phyloP scores from a whole-genome alignment of 768 basidiomycete genomes.

The Termitomyces heimii region DNA sequence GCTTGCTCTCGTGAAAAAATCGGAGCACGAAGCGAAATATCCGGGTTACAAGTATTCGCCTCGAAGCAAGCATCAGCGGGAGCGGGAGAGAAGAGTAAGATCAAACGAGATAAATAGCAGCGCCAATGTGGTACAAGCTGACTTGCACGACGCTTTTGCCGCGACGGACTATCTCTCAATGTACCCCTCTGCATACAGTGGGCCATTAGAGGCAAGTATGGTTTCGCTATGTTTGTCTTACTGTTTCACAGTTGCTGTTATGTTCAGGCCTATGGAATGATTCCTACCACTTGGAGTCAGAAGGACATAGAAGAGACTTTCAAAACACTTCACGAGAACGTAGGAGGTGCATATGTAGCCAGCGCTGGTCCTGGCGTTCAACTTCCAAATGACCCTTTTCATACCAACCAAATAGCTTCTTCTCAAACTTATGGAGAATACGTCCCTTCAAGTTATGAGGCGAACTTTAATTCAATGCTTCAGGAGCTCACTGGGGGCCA shows the following conservation, averaged over 20 bases:
- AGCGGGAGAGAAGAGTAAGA: neutral
- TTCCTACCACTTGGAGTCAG: neutral
- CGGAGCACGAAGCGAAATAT: slow-evolving; percentile 3
- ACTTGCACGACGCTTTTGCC: neutral
- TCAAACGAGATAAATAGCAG: neutral
- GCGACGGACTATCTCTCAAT: neutral
- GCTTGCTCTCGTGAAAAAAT: neutral
- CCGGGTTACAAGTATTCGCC: slow-evolving; percentile 6
- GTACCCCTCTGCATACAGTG: neutral
- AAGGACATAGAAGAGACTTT: neutral
- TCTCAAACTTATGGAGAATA: neutral
- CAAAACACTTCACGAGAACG: neutral
- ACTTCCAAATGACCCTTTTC: neutral
- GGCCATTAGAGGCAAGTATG: neutral
- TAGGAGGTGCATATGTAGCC: neutral
- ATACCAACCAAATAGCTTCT: neutral
- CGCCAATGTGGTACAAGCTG: neutral
- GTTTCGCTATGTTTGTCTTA: neutral
- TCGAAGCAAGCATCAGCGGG: neutral
- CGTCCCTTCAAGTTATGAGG: neutral
- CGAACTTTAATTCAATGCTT: neutral
- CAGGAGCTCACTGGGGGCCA: neutral
- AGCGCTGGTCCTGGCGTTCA: neutral
- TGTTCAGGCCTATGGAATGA: neutral
- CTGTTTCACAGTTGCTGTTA: neutral